Base-by-base conservation (phyloP, 768 basidiomycete genomes). In the Clavulina sp. region DNA sequence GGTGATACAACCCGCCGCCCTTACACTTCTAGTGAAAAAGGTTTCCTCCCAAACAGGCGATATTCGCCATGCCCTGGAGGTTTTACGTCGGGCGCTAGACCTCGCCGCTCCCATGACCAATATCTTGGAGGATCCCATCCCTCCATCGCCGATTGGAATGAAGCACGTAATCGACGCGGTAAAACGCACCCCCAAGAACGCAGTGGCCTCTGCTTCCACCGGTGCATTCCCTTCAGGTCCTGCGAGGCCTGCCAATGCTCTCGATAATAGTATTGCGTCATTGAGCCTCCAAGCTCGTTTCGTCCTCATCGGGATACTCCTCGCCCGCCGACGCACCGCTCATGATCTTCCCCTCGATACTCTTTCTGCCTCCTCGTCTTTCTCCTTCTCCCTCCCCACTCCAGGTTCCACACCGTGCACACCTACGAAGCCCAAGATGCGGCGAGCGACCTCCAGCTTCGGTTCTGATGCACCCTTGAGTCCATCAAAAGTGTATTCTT, bases 81-180 rank as follows among this genome's bases (percentile, higher is more conserved):
- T 56, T 3, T 48, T 56, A 4, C 54, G 55, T 18, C 54, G 55
- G 18, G 56, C 56, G 23, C 23, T 56, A 4, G 55, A 56, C 13
- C 21, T 43, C 19, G 55, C 48, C 5, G 53, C 46, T 29, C 43
- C 36, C 54, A 48, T 48, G n/a, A 23, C 23, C 3, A 32, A 38
- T 3, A 33, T 30, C 5, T 24, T 21, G 5, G 34, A 33, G 28
- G 29, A 48, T 21, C 49, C 49, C 29, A 29, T 31, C 3, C 16
- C 43, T 13, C 16, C 43, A 46, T 13, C 13, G 24, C 16, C 43
- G 16, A 48, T 56, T 34, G 55, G 46, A 31, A 56, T 56, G 55
- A 56, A 55, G 43, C 55, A 56, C n/a, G 53, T 56, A 16, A 38
- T 56, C 18, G 55, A 56, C 34, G 56, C 55, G 18, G 32, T 56